Conservation (phyloP, 352 stramenopile genomes). For the Globisporangium orthogonon region DNA sequence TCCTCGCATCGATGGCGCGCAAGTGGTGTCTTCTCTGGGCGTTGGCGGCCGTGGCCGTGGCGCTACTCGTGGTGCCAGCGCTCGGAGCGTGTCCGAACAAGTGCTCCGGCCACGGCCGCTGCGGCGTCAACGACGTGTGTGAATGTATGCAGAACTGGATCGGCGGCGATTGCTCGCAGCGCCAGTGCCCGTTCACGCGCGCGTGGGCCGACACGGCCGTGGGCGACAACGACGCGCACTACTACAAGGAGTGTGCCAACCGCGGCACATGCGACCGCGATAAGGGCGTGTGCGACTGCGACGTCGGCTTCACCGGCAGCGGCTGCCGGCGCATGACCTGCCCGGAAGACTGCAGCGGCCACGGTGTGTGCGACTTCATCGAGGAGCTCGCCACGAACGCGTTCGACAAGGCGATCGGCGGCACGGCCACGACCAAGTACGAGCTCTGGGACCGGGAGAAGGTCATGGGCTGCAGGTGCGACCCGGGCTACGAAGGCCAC, state of each 20-base stretch:
- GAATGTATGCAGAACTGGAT: conserved; percentile 82
- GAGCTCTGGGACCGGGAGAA: conserved; percentile 74
- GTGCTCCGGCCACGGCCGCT: conserved; percentile 85
- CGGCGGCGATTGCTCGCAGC: conserved; percentile 34
- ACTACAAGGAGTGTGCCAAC: conserved; percentile 61
- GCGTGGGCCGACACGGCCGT: conserved; percentile 44
- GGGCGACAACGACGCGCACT: conserved; percentile 50
- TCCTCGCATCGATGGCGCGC: conserved; percentile 8
- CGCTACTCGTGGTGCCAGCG: conserved; percentile 16
- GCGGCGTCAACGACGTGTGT: conserved; percentile 69
- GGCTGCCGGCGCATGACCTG: conserved; percentile 52
- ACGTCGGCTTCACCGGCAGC: conserved; percentile 48
- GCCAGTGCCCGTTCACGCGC: conserved; percentile 31
- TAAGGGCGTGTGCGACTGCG: conserved; percentile 65
- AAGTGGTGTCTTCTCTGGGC: conserved; percentile 23
- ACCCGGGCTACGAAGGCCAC: conserved; percentile 44
- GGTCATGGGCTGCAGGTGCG: conserved; percentile 58
- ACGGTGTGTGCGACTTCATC: conserved; percentile 47
- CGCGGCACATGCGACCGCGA: conserved; percentile 67
- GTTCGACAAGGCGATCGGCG: conserved; percentile 38
- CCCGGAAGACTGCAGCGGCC: conserved; percentile 36
- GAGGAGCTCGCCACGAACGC: conserved; percentile 37
- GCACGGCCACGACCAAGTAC: conserved; percentile 19
- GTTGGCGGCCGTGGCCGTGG: conserved; percentile 15
- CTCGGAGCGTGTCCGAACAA: conserved; percentile 63